phyloP scores from a whole-genome alignment of 2,329 filamentous ascomycete species.

The Beauveria caledonica region DNA sequence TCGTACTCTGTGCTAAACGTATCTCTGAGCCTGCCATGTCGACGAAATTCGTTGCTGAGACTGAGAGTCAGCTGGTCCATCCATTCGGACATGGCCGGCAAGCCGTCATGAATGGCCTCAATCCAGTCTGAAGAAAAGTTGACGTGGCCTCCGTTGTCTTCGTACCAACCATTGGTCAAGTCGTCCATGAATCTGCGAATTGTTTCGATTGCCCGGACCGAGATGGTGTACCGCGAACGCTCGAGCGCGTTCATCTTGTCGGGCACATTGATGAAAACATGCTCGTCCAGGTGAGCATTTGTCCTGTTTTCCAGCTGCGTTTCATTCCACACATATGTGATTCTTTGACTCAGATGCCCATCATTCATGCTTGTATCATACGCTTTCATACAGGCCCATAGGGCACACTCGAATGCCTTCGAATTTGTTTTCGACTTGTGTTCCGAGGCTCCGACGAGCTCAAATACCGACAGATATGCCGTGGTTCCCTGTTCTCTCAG shows the following conservation, averaged over 20 bases:
- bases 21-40: constrained; percentile 19
- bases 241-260: constrained; percentile 19
- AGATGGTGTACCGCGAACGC: constrained; percentile 24
- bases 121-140: constrained; percentile 31
- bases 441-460: constrained; percentile 25
- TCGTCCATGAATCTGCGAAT: constrained; percentile 25
- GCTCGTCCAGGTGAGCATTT: constrained; percentile 21
- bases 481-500: constrained; percentile 12
- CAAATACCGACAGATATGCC: constrained; percentile 28
- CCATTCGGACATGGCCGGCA: constrained; percentile 23
- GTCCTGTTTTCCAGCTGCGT: constrained; percentile 20
- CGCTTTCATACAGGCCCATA: constrained; percentile 31
- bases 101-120: constrained; percentile 28
- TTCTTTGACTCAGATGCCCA: constrained; percentile 19
- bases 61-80: constrained; percentile 25
- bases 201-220: constrained; percentile 22
- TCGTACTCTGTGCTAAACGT: constrained; percentile 16
- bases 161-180: constrained; percentile 24
- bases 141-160: constrained; percentile 19
- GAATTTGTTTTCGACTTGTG: constrained; percentile 14
- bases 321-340: constrained; percentile 22
- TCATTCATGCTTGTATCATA: constrained; percentile 22
- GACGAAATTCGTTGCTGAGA: constrained; percentile 29
- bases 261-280: constrained; percentile 26
- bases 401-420: constrained; percentile 23